Evolutionary conservation across 2,329 filamentous ascomycete species (phyloP).

Genomic region (Parasarocladium wereldwijsianum): DNA sequence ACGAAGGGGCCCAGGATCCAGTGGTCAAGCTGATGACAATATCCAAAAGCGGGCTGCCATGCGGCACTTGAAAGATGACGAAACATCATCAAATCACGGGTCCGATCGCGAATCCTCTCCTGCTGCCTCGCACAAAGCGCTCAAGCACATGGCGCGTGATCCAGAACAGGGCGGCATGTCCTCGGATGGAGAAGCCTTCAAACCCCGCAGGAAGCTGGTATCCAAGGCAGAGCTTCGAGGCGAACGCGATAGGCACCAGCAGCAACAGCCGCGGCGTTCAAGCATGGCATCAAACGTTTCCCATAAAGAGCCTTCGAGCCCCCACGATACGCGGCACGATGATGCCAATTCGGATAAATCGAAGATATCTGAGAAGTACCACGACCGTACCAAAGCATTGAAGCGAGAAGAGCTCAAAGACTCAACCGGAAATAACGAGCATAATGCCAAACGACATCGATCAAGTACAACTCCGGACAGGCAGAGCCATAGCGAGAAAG

Average conservation of each 20-base stretch:
- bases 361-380: constrained; percentile 37
- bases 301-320: constrained; percentile 37
- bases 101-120: constrained; percentile 41
- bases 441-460: constrained; percentile 41
- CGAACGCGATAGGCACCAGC: constrained; percentile 42
- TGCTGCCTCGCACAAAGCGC: constrained; percentile 27
- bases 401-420: constrained; percentile 49
- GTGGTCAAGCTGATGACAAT: constrained; percentile 32
- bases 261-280: no score
- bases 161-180: constrained; percentile 36
- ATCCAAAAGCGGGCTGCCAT: constrained; percentile 35
- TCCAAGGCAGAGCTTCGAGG: constrained; percentile 48
- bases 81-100: constrained; percentile 27
- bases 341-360: constrained; percentile 30
- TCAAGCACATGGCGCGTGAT: constrained; percentile 38
- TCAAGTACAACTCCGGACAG: constrained; percentile 43
- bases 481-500: constrained; percentile 36
- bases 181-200: constrained; percentile 41
- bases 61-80: constrained; percentile 40
- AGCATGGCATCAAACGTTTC: constrained; percentile 41
- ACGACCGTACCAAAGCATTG: constrained; percentile 44
- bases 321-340: constrained; percentile 32
- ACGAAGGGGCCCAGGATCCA: constrained; percentile 15
- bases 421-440: constrained; percentile 33
- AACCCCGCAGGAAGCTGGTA: constrained; percentile 47